phyloP scores from a whole-genome alignment of 768 basidiomycete species.

The Tylopilus vinaceipallidus region DNA sequence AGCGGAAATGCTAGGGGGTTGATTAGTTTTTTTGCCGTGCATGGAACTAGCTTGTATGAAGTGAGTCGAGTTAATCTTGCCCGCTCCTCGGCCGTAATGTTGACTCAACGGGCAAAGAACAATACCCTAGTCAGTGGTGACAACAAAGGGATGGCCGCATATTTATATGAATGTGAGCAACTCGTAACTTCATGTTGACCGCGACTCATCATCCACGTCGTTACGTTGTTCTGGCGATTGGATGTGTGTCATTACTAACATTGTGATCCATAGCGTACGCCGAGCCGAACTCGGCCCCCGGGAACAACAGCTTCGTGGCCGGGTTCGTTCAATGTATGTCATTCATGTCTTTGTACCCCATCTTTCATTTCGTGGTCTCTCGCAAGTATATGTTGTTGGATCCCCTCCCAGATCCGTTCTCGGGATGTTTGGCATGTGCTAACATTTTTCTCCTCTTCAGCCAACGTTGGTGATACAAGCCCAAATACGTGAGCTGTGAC shows the following conservation, averaged over 20 bases:
- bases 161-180: slow-evolving; percentile 64
- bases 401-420: not conserved
- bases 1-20: slow-evolving; percentile 61
- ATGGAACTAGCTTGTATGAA: slow-evolving; percentile 78
- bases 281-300: slow-evolving; percentile 65
- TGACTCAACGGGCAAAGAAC: slow-evolving; percentile 45
- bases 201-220: not conserved
- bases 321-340: slow-evolving; percentile 70
- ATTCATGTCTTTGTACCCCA: not conserved
- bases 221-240: not conserved
- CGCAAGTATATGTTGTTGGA: not conserved
- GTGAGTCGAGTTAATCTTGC: slow-evolving; percentile 32
- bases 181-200: not conserved
- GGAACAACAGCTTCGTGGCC: slow-evolving; percentile 68
- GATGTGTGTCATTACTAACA: not conserved
- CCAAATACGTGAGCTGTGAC: slow-evolving; percentile 65
- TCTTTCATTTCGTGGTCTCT: not conserved
- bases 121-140: slow-evolving; percentile 79
- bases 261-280: slow-evolving; percentile 43
- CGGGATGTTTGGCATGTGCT: not conserved
- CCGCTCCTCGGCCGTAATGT: not conserved
- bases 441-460: slow-evolving; percentile 31
- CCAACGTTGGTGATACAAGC: slow-evolving; percentile 79
- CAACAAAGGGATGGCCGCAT: slow-evolving; percentile 87
- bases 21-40: slow-evolving; percentile 74